These are phyloP conservation scores for Triticum aestivum DNA, from an alignment of 176 grass and related monocot species.

Conservation along the genomic window IWGSC_CS_RefSeq_v2.1 NC_057796.1:61159709-61160208, in stretches of 20 bases:
- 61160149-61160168: constrained; percentile 6
- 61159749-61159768: not conserved
- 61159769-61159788: constrained; percentile 17
- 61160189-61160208: not conserved
- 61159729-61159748: not conserved
- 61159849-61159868: constrained; percentile 9
- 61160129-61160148: constrained; percentile 18
- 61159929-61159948: not conserved
- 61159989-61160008: constrained; percentile 25
- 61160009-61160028: not conserved
- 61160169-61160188: constrained; percentile 15
- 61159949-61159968: not conserved
- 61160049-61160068: not conserved
- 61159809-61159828: not conserved
- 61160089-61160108: constrained; percentile 29
- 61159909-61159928: not conserved
- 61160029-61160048: constrained; percentile 23
- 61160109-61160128: constrained; percentile 12
- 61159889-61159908: not conserved
- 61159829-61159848: not conserved
- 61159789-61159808: not conserved
- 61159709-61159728: not conserved
- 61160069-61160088: not conserved
- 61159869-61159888: not conserved
- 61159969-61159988: not conserved